Percentiles rank a stretch among this genome's conserved stretches.
phyloP scores from a whole-genome alignment of 805 yeast genomes.

The Nakazawaea molendinolei region DNA sequence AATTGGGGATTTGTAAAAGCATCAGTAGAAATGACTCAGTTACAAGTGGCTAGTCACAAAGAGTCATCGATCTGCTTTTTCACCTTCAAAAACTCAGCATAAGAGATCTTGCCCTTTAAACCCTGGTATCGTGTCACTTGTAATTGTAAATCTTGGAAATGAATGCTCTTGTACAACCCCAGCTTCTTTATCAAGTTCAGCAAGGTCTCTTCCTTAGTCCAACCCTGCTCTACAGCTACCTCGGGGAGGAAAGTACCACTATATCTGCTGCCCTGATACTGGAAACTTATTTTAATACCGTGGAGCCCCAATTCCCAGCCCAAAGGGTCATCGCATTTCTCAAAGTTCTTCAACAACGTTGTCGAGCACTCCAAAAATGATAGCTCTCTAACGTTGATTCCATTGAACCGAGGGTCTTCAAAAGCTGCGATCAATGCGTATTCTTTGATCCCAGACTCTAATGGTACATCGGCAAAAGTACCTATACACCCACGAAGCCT shows the following conservation, averaged over 20 bases:
- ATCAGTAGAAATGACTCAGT: too few species aligned
- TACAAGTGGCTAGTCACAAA: neutral
- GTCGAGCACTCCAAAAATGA: slow-evolving; percentile 47
- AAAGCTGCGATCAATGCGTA: slow-evolving; percentile 69
- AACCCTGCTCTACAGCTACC: slow-evolving; percentile 82
- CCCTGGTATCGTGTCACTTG: slow-evolving; percentile 53
- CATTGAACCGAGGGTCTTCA: slow-evolving; percentile 71
- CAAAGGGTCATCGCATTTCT: slow-evolving; percentile 38
- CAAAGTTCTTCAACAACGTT: slow-evolving; percentile 58
- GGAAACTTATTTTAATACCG: slow-evolving; percentile 64
- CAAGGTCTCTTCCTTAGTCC: slow-evolving; percentile 71
- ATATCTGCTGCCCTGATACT: slow-evolving; percentile 28
- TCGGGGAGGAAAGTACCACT: slow-evolving; percentile 87
- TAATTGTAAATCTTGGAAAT: slow-evolving; percentile 29
- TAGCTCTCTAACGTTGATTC: slow-evolving; percentile 53
- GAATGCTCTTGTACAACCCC: slow-evolving; percentile 31
- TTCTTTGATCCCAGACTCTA: slow-evolving; percentile 51
- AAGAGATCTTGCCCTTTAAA: slow-evolving; percentile 34
- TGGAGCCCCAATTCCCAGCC: slow-evolving; percentile 83
- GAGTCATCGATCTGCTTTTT: slow-evolving; percentile 12
- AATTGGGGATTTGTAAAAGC: too few species aligned
- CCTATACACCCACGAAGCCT: slow-evolving; percentile 89
- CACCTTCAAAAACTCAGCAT: slow-evolving; percentile 29
- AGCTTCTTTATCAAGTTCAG: slow-evolving; percentile 69
- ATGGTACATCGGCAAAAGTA: slow-evolving; percentile 54